Conservation (phyloP, 1,284 basidiomycete genomes). For the Melampsora larici-populina region DNA sequence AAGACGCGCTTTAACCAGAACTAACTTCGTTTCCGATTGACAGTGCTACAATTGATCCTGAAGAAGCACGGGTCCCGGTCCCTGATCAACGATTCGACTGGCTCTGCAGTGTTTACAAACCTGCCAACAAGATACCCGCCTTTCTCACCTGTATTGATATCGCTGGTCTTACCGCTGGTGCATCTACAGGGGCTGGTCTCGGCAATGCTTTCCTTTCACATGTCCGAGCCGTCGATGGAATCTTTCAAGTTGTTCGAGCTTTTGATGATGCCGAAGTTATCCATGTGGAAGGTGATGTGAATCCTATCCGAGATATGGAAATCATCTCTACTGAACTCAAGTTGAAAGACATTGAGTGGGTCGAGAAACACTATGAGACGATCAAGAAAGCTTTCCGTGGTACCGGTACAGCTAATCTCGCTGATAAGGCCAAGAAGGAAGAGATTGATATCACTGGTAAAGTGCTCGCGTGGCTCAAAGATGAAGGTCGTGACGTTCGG, state of each 20-base stretch:
- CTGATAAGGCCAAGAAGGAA: conserved; percentile 94
- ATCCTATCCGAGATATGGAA: conserved; percentile 94
- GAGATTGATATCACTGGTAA: conserved; percentile 87
- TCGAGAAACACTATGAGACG: conserved; percentile 81
- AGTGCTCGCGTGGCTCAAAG: conserved; percentile 72
- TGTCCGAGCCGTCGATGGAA: conserved; percentile 96
- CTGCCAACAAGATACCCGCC: conserved; percentile 79
- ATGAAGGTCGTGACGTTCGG: conserved; percentile 84
- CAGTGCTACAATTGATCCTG: conserved; percentile 60
- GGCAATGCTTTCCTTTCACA: conserved; percentile 98
- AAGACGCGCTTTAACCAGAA: conserved; percentile 10
- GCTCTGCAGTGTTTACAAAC: conserved; percentile 89
- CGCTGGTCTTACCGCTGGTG: conserved; percentile 91
- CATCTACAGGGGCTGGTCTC: conserved; percentile 94
- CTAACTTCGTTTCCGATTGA: conserved; percentile 17
- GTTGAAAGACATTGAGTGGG: conserved; percentile 98
- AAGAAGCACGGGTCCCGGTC: conserved; percentile 91
- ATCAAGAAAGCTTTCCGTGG: conserved; percentile 69
- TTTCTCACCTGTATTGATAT: conserved; percentile 99
- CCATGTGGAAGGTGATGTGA: conserved; percentile 97
- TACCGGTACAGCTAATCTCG: conserved; percentile 74
- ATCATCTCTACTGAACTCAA: conserved; percentile 92
- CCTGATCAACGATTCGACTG: conserved; percentile 93
- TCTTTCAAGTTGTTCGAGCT: conserved; percentile 96
- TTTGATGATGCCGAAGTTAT: conserved; percentile 99